Conservation (phyloP, 176 grass and related monocot genomes). For the Echinochloa phyllopogon region DNA sequence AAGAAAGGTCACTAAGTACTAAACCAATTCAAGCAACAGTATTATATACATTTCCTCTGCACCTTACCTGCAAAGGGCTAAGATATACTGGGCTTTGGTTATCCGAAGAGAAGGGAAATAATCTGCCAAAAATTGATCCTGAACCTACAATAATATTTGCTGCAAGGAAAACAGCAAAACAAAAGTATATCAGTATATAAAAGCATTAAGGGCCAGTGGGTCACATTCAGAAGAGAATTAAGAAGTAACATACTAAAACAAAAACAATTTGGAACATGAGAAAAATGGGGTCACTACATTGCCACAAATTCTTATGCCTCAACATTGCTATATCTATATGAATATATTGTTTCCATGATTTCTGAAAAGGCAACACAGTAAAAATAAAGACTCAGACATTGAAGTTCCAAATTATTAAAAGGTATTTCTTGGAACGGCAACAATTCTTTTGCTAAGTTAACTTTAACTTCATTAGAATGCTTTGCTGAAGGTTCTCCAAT, state of each 20-base stretch:
- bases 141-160: conserved; percentile 72
- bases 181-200: background rate
- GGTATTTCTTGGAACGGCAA: background rate
- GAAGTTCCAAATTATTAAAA: conserved; percentile 4
- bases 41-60: conserved; percentile 1
- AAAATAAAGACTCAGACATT: background rate
- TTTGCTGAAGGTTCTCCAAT: background rate
- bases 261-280: conserved; percentile 3
- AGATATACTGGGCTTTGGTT: conserved; percentile 54
- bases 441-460: background rate
- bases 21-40: background rate
- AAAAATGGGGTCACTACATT: background rate
- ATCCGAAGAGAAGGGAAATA: conserved; percentile 66
- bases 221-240: conserved; percentile 11
- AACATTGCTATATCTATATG: conserved; percentile 20
- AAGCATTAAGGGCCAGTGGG: conserved; percentile 3
- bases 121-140: conserved; percentile 72
- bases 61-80: conserved; percentile 82
- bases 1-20: conserved; percentile 28
- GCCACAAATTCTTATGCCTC: conserved; percentile 7
- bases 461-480: background rate
- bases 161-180: conserved; percentile 44
- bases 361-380: background rate
- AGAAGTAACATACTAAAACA: background rate
- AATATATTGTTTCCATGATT: conserved; percentile 18